Evolutionary conservation across 345 rosid genomes (phyloP).

Genomic region (Sisymbrium altissimum): DNA sequence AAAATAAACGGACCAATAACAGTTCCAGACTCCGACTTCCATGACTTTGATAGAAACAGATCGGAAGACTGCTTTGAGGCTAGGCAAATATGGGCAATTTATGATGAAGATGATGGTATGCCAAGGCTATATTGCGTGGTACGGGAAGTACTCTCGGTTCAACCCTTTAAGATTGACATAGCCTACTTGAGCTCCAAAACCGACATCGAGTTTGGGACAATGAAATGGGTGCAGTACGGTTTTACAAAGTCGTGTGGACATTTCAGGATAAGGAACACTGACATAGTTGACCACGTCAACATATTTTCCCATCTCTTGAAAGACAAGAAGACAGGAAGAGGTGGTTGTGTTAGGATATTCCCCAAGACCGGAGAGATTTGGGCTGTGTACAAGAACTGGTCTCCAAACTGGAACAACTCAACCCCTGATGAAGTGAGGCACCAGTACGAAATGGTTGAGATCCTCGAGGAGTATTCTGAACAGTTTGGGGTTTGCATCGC

Average conservation of each 20-base stretch:
- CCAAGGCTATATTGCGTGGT: conserved; percentile 90
- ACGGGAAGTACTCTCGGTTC: conserved; percentile 71
- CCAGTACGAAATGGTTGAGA: conserved; percentile 96
- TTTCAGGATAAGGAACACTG: conserved; percentile 83
- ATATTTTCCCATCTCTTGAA: conserved; percentile 84
- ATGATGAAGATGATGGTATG: conserved; percentile 98
- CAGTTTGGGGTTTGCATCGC: conserved; percentile 80
- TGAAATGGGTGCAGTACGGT: conserved; percentile 79
- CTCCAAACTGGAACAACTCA: conserved; percentile 72
- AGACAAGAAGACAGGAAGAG: conserved; percentile 92
- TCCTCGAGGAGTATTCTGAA: conserved; percentile 85
- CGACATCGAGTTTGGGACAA: conserved; percentile 77
- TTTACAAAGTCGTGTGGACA: conserved; percentile 96
- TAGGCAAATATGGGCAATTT: conserved; percentile 94
- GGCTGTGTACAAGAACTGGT: conserved; percentile 96
- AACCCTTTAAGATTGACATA: conserved; percentile 87
- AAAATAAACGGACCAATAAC: conserved; percentile 47
- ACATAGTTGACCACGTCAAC: conserved; percentile 84
- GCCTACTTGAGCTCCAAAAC: conserved; percentile 89
- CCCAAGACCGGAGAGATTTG: conserved; percentile 90
- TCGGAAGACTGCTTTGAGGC: conserved; percentile 89
- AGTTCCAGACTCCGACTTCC: conserved; percentile 96
- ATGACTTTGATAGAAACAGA: conserved; percentile 89
- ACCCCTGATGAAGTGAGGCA: conserved; percentile 86
- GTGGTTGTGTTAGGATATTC: conserved; percentile 91